Percentiles rank a stretch among this genome's conserved stretches.
Conservation (phyloP, 2,329 filamentous ascomycete genomes). For the Talaromyces marneffei region DNA sequence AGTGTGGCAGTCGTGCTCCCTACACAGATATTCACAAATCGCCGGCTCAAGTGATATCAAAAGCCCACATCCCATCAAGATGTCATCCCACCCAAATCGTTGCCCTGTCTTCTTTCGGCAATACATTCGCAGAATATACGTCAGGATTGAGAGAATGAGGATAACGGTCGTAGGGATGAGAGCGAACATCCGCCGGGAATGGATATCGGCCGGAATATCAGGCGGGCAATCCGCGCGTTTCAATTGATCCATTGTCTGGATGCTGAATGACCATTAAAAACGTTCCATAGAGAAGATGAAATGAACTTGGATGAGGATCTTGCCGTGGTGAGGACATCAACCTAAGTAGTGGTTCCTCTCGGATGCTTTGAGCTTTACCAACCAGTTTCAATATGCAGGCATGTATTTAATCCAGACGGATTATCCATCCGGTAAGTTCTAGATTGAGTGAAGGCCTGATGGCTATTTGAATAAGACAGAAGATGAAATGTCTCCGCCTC, state of each 20-base stretch:
- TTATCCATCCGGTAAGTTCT: neutral
- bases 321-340: neutral
- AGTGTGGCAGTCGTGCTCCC: neutral
- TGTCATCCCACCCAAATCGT: neutral
- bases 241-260: neutral
- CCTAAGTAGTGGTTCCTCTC: neutral
- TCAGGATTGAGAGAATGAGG: neutral
- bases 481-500: neutral
- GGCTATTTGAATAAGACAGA: neutral
- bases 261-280: neutral
- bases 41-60: neutral
- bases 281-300: neutral
- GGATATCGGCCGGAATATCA: neutral
- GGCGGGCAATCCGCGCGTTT: neutral
- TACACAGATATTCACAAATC: slow-evolving; percentile 1
- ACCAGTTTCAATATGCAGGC: neutral
- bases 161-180: neutral
- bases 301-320: neutral
- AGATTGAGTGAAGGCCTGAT: neutral
- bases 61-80: neutral
- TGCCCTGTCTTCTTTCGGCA: neutral
- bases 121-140: neutral
- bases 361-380: neutral
- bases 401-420: neutral
- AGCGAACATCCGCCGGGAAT: neutral